Evolutionary conservation across 106 monocot genomes (phyloP).

Genomic region (Alisma plantagoaquatica): DNA sequence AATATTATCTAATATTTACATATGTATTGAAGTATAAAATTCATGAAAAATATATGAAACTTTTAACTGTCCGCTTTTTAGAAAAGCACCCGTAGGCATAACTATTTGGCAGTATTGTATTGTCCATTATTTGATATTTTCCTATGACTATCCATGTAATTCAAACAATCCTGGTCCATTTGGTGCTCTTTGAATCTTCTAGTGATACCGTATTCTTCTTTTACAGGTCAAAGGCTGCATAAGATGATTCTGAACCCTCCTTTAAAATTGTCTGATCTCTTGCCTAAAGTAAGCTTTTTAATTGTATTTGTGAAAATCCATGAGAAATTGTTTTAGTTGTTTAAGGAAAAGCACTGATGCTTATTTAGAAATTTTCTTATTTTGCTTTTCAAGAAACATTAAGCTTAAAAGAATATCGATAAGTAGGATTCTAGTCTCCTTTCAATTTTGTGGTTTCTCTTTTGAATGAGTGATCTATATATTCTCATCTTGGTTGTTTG

Average conservation of each 20-base stretch:
- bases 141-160: neutral
- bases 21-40: no score
- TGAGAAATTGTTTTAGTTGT: neutral
- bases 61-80: no score
- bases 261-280: slow-evolving; percentile 36
- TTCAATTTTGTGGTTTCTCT: no score
- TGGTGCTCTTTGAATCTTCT: neutral
- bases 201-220: neutral
- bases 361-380: no score
- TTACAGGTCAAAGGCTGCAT: slow-evolving; percentile 82
- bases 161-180: neutral
- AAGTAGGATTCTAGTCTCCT: neutral
- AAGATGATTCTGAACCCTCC: slow-evolving; percentile 72
- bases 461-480: no score
- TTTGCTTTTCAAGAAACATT: neutral
- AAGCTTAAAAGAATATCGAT: neutral
- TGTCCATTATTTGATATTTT: no score
- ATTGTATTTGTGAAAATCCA: neutral
- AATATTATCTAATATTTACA: no score
- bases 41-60: no score
- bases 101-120: no score
- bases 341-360: no score
- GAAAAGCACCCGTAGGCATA: no score
- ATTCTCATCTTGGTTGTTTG: no score
- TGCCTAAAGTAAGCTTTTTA: slow-evolving; percentile 62